Base-by-base conservation (phyloP, 2,329 filamentous ascomycete genomes). In the Didymella glomerata region DNA sequence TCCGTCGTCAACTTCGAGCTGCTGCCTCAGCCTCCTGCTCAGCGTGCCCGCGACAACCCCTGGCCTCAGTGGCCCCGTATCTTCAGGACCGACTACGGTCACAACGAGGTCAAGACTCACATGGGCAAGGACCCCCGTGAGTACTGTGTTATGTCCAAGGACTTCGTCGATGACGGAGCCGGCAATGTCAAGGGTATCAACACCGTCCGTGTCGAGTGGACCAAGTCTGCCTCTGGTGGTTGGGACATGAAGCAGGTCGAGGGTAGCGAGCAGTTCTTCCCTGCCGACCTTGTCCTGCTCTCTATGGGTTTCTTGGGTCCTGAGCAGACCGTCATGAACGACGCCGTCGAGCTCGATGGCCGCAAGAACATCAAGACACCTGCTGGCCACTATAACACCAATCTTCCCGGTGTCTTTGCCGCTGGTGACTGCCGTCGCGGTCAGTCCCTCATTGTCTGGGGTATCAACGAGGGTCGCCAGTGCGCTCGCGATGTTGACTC, bases 211-310 rank as follows among this genome's bases (percentile, higher is more conserved):
- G 93, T 98, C 42, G 93, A 97, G 78, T 98, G 94, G 94, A 95
- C 92, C 69, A 95, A 93, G 84, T 92, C 88, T 53, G 85, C 91
- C 27, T 89, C 87, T 62, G 93, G 93, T 66, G 93, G 93, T 44
- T 98, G 94, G 94, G 94, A 97, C 80, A 97, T 98, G 93, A 97
- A 97, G 86, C 94, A 96, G 78, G 85, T 96, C 30, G 93, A 97
- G 67, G 93, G 91, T 36, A 94, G 90, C 62, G 91, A 96, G 82
- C 88, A 97, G 76, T 96, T 96, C 85, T 97, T 97, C 90, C 92
- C 92, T 36, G 94, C 94, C 27, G 94, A 98, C 74, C 86, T 98
- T 40, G 93, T 98, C 44, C 86, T 97, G 44, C 84, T 98, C 48
- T 96, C 94, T 50, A 97, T 98, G 94, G 94, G 94, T 75, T 98